Base-by-base conservation (phyloP, 495 filamentous ascomycete species). In the Xylaria acuta region DNA sequence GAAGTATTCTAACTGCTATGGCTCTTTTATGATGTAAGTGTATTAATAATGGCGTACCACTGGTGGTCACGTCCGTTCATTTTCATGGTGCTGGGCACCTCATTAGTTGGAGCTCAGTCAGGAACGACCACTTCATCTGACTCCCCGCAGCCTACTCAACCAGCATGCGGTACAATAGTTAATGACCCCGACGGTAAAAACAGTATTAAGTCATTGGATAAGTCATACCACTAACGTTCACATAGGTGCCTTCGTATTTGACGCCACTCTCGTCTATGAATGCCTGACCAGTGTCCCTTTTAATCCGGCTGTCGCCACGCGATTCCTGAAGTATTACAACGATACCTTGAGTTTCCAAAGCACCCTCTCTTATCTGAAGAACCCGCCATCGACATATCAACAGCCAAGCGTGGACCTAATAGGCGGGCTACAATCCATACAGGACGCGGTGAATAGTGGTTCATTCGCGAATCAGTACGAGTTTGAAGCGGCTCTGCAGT, bases 231-330 rank as follows among this genome's bases (percentile, higher is more conserved):
- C 58, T 60, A 38, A 60, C 20, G 38, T 40, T 60, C 27, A 47
- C 25, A 38, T 60, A 60, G 58, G 58, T 40, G 65, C 41, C 32
- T 38, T 67, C 25, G 47, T 80, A 3, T 84, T 84, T 66, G 69
- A 74, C 8, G 84, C 83, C 12, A 76, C 76, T 38, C 62, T 84
- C 59, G 87, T 82, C 5, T 84, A 84, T 73, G 75, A 83, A 43
- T 91, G 88, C 73, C 79, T 91, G n/a, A 80, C 76, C 34, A 87
- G 82, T 27, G 86, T 90, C 59, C 88, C 88, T 0, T 89, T 91
- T 74, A 84, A 88, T 70, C 54, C 82, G 3, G 84, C 82, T 36
- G 84, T 86, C 22, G 88, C 86, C 7, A 76, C 80, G 16, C 75
- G 81, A 11, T 89, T 90, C 72, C 40, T 90, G 22, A 74, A 79